Base-by-base conservation (phyloP, 176 grass and related monocot species). In the Thalia dealbata region DNA sequence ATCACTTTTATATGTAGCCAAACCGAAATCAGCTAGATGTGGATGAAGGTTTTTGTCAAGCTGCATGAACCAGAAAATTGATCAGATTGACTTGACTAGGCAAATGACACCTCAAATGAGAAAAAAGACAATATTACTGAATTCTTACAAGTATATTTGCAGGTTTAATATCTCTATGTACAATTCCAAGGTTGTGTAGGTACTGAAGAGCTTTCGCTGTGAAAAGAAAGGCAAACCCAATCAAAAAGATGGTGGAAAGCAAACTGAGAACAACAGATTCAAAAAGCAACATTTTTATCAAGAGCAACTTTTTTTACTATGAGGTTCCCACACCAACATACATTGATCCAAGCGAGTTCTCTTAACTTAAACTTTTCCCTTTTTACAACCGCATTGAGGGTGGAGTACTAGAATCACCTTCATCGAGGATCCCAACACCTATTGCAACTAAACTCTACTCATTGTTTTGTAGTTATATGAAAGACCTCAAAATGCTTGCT, bases 81-180 rank as follows among this genome's bases (percentile, higher is more conserved):
- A 63, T 59, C 9, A 66, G 73, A 75, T 67, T 71, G 70, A 27
- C 73, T 66, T 70, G 21, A 24, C 21, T 46, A 71, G 35, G 52
- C n/a, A 67, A 61, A 9, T 75, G 22, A 8, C 42, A 76, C 43
- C 18, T 52, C 15, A 71, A 45, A n/a, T 23, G 2, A 75, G 76
- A 67, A 85, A 27, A 77, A 77, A 46, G 81, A 72, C 56, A 43
- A 68, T 30, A 3, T 55, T 55, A 52, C 52, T 38, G 1, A 2
- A 71, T 43, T 80, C 64, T 76, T 97, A 97, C 90, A 85, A 97
- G 88, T 81, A 97, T 92, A 82, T 97, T 97, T 75, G 95, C 90
- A 64, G 90, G 95, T 73, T 97, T 97, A 78, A 97, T 78, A 79
- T 97, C 95, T 71, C 95, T 88, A 75, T 97, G 95, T 75, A 97